Percentiles rank a stretch among this genome's conserved stretches.
Conservation (phyloP, 2,329 filamentous ascomycete genomes). For the Rhinocladiella similis region DNA sequence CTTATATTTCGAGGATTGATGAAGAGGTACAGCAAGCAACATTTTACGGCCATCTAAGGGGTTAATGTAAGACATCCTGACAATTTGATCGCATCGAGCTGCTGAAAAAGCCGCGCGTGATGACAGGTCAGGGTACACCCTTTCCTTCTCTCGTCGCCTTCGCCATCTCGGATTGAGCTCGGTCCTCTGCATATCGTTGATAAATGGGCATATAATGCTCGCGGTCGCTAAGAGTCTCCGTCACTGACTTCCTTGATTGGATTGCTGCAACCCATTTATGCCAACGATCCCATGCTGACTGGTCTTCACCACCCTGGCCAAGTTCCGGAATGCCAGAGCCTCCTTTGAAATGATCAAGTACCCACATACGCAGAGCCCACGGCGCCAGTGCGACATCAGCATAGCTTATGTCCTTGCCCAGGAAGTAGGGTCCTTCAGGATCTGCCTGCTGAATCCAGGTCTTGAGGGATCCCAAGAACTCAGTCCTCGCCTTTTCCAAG, state of each 20-base stretch:
- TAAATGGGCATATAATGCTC: conserved; percentile 70
- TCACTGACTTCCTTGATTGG: conserved; percentile 60
- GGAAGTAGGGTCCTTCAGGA: conserved; percentile 64
- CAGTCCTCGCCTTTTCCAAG: conserved; percentile 55
- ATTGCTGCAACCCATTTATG: conserved; percentile 63
- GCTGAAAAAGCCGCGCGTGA: not conserved
- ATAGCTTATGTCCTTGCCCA: conserved; percentile 61
- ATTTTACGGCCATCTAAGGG: not conserved
- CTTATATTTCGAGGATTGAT: not conserved
- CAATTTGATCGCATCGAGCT: not conserved
- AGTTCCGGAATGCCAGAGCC: conserved; percentile 51
- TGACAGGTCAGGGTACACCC: conserved; percentile 54
- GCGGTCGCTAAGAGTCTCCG: conserved; percentile 66
- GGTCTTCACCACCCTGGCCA: conserved; percentile 54
- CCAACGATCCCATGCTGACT: conserved; percentile 65
- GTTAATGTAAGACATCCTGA: not conserved
- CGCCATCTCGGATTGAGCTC: conserved; percentile 61
- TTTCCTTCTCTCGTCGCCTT: conserved; percentile 64
- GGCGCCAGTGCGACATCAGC: conserved; percentile 72
- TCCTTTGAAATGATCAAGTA: conserved; percentile 74
- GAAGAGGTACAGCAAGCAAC: not conserved
- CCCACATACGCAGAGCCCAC: conserved; percentile 70
- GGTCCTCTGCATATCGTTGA: conserved; percentile 65
- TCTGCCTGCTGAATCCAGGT: conserved; percentile 65
- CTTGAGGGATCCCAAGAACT: conserved; percentile 61